Percentiles rank a stretch among this genome's conserved stretches.
These are phyloP conservation scores for Penicillium sp. DNA, from an alignment of 2,329 filamentous ascomycete species.

Conservation along the genomic window DNA sequence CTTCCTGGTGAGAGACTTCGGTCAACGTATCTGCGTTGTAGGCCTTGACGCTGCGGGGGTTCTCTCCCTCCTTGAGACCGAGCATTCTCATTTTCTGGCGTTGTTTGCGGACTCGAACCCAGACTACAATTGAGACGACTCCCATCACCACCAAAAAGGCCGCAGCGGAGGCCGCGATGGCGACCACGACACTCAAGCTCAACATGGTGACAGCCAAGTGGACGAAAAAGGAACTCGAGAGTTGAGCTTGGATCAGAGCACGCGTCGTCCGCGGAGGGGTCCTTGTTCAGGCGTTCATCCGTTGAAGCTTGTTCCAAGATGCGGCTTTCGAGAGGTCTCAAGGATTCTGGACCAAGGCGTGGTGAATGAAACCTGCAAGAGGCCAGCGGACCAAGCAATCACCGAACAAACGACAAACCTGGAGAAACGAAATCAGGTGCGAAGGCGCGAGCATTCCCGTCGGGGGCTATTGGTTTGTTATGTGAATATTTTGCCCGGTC, in stretches of 20 bases:
- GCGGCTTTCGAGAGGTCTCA: neutral
- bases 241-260: slow-evolving; percentile 1
- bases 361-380: neutral
- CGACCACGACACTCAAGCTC: slow-evolving; percentile 35
- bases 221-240: neutral
- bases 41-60: slow-evolving; percentile 23
- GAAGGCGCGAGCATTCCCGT: slow-evolving; percentile 12
- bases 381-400: neutral
- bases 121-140: slow-evolving; percentile 37
- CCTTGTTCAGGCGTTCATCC: slow-evolving; percentile 13
- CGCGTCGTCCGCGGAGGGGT: neutral
- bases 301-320: neutral
- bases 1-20: slow-evolving; percentile 36
- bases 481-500: slow-evolving; percentile 24
- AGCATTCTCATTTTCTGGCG: slow-evolving; percentile 32
- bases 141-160: slow-evolving; percentile 37
- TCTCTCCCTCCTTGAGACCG: slow-evolving; percentile 25
- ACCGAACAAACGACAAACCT: slow-evolving; percentile 8
- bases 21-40: slow-evolving; percentile 34
- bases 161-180: slow-evolving; percentile 38
- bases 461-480: slow-evolving; percentile 33
- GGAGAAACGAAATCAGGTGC: slow-evolving; percentile 3
- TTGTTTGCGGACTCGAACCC: slow-evolving; percentile 39
- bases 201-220: slow-evolving; percentile 32
- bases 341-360: neutral